Evolutionary conservation across 352 stramenopile species (phyloP), one percentile per base, ranked within the genome.

Genomic region (Pythium insidiosum): DNA sequence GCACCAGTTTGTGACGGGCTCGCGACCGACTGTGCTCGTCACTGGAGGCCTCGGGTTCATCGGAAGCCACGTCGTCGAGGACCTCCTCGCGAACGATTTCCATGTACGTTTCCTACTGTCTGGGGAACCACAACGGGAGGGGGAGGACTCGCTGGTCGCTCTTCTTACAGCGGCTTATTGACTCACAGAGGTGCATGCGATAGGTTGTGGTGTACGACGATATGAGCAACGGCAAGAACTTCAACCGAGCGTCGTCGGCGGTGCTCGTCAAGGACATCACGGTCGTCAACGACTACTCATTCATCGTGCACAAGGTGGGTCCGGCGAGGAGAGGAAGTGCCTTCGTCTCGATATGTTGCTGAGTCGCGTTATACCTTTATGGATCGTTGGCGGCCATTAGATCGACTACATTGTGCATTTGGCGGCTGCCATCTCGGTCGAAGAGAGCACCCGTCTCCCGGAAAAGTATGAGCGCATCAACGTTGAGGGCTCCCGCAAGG

Each of bases 191-290:
- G 20, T 12, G 5, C 15, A 25, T 29, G 23, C 24, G 13, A 60
- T 43, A 88, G 74, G 79, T 91, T 11, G 73, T 92, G 13, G 73
- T 92, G 34, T 90, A 87, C 50, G 80, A 92, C 39, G 77, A 92
- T 55, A 90, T 90, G 80, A 92, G 80, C 63, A 92, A 92, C 49
- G 80, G 80, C 42, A 81, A 80, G 47, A 92, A 92, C 51, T 88
- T 90, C 30, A 88, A 92, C 57, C 70, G 72, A 11, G 73, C 61
- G 24, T 52, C 64, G n/a, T 71, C 77, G 4, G 73, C 77, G 5
- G 71, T 92, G 43, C 58, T 90, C 20, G 60, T 92, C 37, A 92
- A 92, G 57, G 80, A 90, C 50, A 88, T 92, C 47, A 92, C 80
- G 1, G 59, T 84, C 33, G 66, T 88, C 5, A 57, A 78, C 49